Evolutionary conservation across 1,284 basidiomycete species (phyloP), one percentile per base, ranked within the genome.

Genomic region (Schizophyllum commune): DNA sequence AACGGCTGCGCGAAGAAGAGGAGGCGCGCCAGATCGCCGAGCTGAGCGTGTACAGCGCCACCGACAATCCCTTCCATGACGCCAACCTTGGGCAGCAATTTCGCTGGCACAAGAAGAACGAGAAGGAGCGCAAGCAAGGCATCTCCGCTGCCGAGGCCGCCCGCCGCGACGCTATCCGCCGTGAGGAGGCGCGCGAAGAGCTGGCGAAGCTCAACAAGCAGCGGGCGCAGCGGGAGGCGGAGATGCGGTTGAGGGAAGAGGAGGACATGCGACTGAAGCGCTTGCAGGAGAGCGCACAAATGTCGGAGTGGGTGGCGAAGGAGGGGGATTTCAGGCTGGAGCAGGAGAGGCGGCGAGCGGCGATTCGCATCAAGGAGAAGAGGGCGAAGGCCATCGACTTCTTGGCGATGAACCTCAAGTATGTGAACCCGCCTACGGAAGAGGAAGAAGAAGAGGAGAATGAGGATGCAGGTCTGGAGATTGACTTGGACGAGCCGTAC

Each of bases 311-410:
- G 97, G 82, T 98, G 64, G 86, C 92, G 32, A 97, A 96, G 74
- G 97, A 99, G 70, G 96, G 94, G 61, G 94, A 96, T 66, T 99
- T 99, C 74, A 92, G 97, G 72, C 83, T 99, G 52, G 93, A 98
- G 66, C 97, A 99, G 75, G 92, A 96, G 67, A 83, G 93, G 62
- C 82, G 84, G 62, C 83, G 97, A 65, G 97, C 97, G 19, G 88
- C 91, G 58, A 99, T 99, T 70, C 84, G 97, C 58, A 88, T 98
- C 69, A 89, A 92, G 69, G 96, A 98, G 75, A 94, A 96, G 73
- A 82, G 97, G 58, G 97, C 96, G 1, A 96, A 96, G 71, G 95
- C 95, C 9, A 89, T 98, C 68, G 95, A 98, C 72, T 97, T 96
- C 73, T 76, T 98, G 64, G 92, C 94, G 52, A 83, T 98, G 69